Evolutionary conservation across 2,329 filamentous ascomycete species (phyloP).

Genomic region (Gyromitra esculenta): DNA sequence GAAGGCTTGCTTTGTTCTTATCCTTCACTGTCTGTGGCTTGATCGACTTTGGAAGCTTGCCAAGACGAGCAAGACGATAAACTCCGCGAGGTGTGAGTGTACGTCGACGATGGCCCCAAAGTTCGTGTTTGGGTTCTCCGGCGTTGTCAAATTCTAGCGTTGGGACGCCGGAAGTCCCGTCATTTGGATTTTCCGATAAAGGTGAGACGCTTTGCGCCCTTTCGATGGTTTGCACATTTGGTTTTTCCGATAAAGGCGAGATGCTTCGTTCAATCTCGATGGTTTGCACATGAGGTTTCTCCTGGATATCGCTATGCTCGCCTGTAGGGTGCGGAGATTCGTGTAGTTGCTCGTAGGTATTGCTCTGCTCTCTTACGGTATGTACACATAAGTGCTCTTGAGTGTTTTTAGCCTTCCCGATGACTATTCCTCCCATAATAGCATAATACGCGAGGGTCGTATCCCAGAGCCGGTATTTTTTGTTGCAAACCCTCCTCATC

Average conservation of each 20-base stretch:
- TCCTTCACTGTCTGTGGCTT: slow-evolving; percentile 54
- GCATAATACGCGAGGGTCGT: slow-evolving; percentile 40
- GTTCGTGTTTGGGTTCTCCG: background rate
- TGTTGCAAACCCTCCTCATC: background rate
- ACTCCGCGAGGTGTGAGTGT: slow-evolving; percentile 42
- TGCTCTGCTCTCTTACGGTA: background rate
- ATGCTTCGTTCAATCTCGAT: too few relatives aligned
- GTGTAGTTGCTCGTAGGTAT: background rate
- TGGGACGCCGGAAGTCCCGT: background rate
- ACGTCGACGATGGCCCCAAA: background rate
- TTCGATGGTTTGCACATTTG: background rate
- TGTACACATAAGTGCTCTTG: too few relatives aligned
- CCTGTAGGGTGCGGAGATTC: too few relatives aligned
- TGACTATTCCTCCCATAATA: slow-evolving; percentile 42
- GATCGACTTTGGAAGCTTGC: background rate
- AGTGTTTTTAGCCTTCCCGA: background rate
- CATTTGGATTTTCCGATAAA: background rate
- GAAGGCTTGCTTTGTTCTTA: slow-evolving; percentile 58
- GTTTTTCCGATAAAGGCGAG: too few relatives aligned
- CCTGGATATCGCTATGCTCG: too few relatives aligned
- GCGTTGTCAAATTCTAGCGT: background rate
- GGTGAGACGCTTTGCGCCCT: background rate
- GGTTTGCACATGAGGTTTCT: too few relatives aligned
- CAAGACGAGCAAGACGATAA: slow-evolving; percentile 13
- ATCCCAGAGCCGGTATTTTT: slow-evolving; percentile 19